Conservation (phyloP, 2,329 filamentous ascomycete genomes). For the Orbilia ellipsospora region DNA sequence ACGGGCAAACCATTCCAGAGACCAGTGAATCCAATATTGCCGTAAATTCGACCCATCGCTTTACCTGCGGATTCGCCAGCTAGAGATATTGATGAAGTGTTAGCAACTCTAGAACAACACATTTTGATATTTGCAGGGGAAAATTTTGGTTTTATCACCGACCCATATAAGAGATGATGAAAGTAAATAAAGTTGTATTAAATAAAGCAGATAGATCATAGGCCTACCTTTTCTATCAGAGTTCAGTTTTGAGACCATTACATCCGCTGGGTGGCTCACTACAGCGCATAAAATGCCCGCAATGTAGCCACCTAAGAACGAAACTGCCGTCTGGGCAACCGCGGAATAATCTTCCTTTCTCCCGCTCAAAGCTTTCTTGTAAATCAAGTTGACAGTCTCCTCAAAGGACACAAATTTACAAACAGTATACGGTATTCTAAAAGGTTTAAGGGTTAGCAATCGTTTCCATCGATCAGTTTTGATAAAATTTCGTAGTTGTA, state of each 20-base stretch:
- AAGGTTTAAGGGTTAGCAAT: neutral
- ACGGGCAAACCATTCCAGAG: constrained; percentile 92
- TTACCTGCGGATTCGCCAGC: constrained; percentile 75
- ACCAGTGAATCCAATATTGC: constrained; percentile 85
- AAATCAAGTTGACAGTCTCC: constrained; percentile 87
- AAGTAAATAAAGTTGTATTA: too few species aligned
- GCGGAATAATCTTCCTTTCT: constrained; percentile 83
- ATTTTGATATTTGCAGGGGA: neutral
- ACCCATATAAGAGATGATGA: too few species aligned
- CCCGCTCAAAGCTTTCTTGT: constrained; percentile 75
- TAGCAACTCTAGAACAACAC: neutral
- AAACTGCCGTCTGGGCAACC: constrained; percentile 83
- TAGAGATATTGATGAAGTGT: neutral
- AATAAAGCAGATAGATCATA: too few species aligned
- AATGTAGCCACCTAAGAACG: constrained; percentile 83
- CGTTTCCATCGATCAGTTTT: too few species aligned
- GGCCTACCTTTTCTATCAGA: constrained; percentile 72
- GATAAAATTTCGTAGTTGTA: too few species aligned
- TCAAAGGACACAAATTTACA: constrained; percentile 96
- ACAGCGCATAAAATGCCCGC: constrained; percentile 89
- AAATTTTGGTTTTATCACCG: too few species aligned
- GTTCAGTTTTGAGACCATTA: constrained; percentile 94
- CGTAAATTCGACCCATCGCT: constrained; percentile 83
- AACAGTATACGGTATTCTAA: constrained; percentile 84
- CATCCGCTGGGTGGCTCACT: constrained; percentile 82